phyloP scores from a whole-genome alignment of 2,329 filamentous ascomycete species.

The Rasamsonia emersonii region DNA sequence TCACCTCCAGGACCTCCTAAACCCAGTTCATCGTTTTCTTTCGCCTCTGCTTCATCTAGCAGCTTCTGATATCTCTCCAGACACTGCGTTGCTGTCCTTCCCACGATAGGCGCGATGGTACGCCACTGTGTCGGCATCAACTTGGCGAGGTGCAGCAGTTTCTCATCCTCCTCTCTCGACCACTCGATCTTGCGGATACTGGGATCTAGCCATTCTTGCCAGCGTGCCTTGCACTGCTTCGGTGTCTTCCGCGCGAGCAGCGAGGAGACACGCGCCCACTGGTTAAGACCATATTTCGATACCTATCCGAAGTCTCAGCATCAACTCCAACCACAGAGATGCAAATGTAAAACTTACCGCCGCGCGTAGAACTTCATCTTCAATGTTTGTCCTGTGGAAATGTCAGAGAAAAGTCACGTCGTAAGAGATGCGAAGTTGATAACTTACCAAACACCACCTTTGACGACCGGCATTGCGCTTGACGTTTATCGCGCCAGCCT shows the following conservation, averaged over 20 bases:
- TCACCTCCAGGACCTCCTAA: slow-evolving; percentile 82
- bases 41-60: slow-evolving; percentile 87
- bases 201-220: slow-evolving; percentile 97
- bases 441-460: slow-evolving; percentile 53
- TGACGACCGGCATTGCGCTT: slow-evolving; percentile 56
- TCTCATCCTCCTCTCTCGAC: slow-evolving; percentile 98
- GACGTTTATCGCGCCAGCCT: slow-evolving; percentile 7
- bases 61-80: slow-evolving; percentile 95
- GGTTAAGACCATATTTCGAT: slow-evolving; percentile 89
- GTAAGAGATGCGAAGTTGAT: slow-evolving; percentile 1
- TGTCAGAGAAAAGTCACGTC: slow-evolving; percentile 13
- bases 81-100: slow-evolving; percentile 92
- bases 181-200: slow-evolving; percentile 98
- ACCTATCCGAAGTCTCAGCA: slow-evolving; percentile 32
- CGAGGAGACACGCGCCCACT: slow-evolving; percentile 97
- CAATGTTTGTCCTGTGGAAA: slow-evolving; percentile 51
- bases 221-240: slow-evolving; percentile 98
- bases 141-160: slow-evolving; percentile 90
- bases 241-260: slow-evolving; percentile 93
- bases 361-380: slow-evolving; percentile 96
- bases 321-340: too few species aligned
- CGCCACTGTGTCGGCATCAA: slow-evolving; percentile 99
- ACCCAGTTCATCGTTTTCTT: slow-evolving; percentile 71
- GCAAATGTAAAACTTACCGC: slow-evolving; percentile 40
- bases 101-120: slow-evolving; percentile 93